Percentiles rank a stretch among this genome's conserved stretches.
Conservation (phyloP, 345 rosid species). For the Stellera chamaejasme region DNA sequence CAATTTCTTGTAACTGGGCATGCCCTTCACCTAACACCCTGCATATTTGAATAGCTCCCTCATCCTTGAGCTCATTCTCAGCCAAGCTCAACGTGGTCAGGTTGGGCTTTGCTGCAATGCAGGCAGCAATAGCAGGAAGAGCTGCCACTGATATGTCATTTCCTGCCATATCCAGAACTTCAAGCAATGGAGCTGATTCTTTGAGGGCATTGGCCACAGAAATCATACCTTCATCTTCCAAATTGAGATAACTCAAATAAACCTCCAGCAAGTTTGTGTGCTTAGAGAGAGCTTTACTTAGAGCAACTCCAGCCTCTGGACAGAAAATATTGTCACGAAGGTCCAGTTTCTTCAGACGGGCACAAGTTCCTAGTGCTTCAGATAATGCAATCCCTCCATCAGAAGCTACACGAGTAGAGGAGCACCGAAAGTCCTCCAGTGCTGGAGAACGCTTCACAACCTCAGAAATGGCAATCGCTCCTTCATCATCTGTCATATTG, state of each 20-base stretch:
- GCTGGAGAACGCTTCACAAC: slow-evolving; percentile 54
- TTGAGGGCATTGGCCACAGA: slow-evolving; percentile 54
- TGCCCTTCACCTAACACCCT: slow-evolving; percentile 62
- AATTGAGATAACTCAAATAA: slow-evolving; percentile 76
- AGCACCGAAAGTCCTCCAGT: slow-evolving; percentile 76
- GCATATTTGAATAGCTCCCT: slow-evolving; percentile 55
- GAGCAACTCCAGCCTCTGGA: slow-evolving; percentile 61
- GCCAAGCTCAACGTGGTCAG: slow-evolving; percentile 70
- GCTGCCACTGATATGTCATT: slow-evolving; percentile 76
- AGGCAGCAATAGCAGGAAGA: slow-evolving; percentile 50
- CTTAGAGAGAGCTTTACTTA: slow-evolving; percentile 61
- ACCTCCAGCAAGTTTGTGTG: slow-evolving; percentile 52
- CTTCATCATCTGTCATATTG: slow-evolving; percentile 90
- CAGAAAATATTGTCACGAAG: slow-evolving; percentile 89
- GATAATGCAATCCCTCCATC: slow-evolving; percentile 80
- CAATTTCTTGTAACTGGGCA: slow-evolving; percentile 43
- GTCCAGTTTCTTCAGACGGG: slow-evolving; percentile 68
- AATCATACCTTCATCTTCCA: slow-evolving; percentile 71
- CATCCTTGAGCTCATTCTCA: slow-evolving; percentile 89
- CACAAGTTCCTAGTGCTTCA: slow-evolving; percentile 60
- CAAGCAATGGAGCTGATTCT: slow-evolving; percentile 58
- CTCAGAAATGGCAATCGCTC: slow-evolving; percentile 66
- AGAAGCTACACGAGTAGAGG: slow-evolving; percentile 74
- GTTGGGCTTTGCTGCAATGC: slow-evolving; percentile 44
- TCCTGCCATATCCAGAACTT: slow-evolving; percentile 87